Evolutionary conservation across 192 early-diverging fungal genomes (phyloP), one percentile per base, ranked within the genome.

Genomic region (Umbelopsis vinacea): DNA sequence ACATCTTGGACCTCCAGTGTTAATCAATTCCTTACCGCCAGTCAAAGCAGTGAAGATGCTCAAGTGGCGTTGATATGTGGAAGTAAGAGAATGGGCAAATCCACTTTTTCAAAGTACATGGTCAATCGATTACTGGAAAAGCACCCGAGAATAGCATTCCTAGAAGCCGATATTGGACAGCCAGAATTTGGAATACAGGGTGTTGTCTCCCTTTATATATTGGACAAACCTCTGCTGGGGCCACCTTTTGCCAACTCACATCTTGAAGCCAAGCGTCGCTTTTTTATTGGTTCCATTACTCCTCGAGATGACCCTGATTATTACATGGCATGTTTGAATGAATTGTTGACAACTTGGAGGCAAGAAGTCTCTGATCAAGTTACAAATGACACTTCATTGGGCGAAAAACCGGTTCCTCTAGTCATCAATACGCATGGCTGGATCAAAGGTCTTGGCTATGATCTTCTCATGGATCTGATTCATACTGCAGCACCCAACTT

Each of bases 401-500:
- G 74, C 12, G 55, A 72, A 5, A 68, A 79, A 52, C 69, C 72
- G 35, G 74, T 95, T 38, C 96, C 97, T 4, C 79, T 99, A n/a
- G 87, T 99, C 10, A 87, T 99, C 45, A 99, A 99, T 78, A 98
- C 95, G 3, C 91, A 95, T 71, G 97, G 97, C 0, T 99, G 96
- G 95, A 82, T 93, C 43, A 95, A 90, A 76, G 96, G 91, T 6
- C 85, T 95, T 74, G 96, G 96, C 11, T 89, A 95, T 63, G 92
- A 95, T 74, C 75, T 98, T 21, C 83, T 96, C 33, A 71, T 93
- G 15, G 84, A 91, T 35, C 74, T 94, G 15, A 81, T 94, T 22
- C 76, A 83, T 46, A 66, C 81, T 4, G 78, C 89, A 11, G 77
- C 70, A 3, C 95, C 96, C 15, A 90, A 90, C 26, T 82, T 91